phyloP scores from a whole-genome alignment of 495 filamentous ascomycete species.

The Stereocaulon alpinum region DNA sequence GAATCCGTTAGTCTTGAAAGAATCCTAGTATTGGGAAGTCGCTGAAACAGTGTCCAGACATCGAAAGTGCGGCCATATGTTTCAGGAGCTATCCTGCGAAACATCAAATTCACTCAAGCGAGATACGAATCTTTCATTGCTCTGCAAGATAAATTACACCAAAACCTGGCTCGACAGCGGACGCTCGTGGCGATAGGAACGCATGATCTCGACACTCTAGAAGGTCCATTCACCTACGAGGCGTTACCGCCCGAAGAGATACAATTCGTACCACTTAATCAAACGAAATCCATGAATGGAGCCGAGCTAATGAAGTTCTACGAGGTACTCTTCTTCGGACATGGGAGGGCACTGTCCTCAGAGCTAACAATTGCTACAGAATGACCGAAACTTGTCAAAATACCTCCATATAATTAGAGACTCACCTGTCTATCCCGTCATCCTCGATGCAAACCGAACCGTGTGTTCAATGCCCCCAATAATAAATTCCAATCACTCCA shows the following conservation, averaged over 20 bases:
- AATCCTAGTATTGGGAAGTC: background rate
- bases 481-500: slow-evolving; percentile 94
- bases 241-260: slow-evolving; percentile 87
- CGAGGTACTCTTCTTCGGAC: slow-evolving; percentile 41
- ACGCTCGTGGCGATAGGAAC: slow-evolving; percentile 94
- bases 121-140: slow-evolving; percentile 95
- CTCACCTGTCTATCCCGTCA: slow-evolving; percentile 91
- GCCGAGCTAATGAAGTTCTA: slow-evolving; percentile 91
- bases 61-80: slow-evolving; percentile 73
- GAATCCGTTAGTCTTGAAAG: slow-evolving; percentile 43
- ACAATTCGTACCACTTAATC: slow-evolving; percentile 82
- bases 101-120: slow-evolving; percentile 81
- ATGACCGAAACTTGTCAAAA: slow-evolving; percentile 69
- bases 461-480: slow-evolving; percentile 94
- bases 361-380: slow-evolving; percentile 34
- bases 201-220: slow-evolving; percentile 86
- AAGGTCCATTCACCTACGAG: slow-evolving; percentile 95
- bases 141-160: slow-evolving; percentile 95
- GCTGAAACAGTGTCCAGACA: slow-evolving; percentile 40
- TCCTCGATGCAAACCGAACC: slow-evolving; percentile 76
- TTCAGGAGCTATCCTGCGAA: slow-evolving; percentile 75
- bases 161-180: slow-evolving; percentile 86
- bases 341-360: background rate
- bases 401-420: slow-evolving; percentile 90
- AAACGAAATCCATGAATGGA: slow-evolving; percentile 75